A percentile compares a stretch with the other conserved stretches of the same genome.
Conservation (phyloP, 768 basidiomycete genomes). For the Pulveroboletus frians region DNA sequence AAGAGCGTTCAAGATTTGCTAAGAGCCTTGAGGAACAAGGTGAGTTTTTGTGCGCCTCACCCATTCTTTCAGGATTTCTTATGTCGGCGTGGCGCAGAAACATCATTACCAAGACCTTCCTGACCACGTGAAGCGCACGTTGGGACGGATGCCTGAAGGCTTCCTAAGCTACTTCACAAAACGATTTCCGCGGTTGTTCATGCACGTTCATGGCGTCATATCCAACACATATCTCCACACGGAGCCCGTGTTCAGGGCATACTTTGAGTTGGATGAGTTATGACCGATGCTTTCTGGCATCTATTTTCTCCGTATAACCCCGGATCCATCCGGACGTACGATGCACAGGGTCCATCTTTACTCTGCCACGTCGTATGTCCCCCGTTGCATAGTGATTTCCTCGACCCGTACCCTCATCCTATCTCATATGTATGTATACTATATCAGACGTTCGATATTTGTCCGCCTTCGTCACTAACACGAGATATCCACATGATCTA, state of each 20-base stretch:
- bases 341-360: background rate
- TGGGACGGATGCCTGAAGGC: slow-evolving; percentile 89
- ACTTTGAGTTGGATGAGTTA: slow-evolving; percentile 69
- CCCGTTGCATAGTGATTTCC: background rate
- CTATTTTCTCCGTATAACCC: background rate
- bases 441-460: slow-evolving; percentile 1
- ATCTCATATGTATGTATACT: slow-evolving; percentile 7
- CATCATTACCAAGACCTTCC: slow-evolving; percentile 98
- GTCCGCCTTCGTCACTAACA: background rate
- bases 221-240: slow-evolving; percentile 60
- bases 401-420: background rate
- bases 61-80: background rate
- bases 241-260: slow-evolving; percentile 88
- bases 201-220: slow-evolving; percentile 88
- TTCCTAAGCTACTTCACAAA: slow-evolving; percentile 91
- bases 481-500: slow-evolving; percentile 1
- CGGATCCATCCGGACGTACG: background rate
- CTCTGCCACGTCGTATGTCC: background rate
- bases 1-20: slow-evolving; percentile 86
- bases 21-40: slow-evolving; percentile 93
- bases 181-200: slow-evolving; percentile 85
- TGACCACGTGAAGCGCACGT: slow-evolving; percentile 79
- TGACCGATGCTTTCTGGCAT: slow-evolving; percentile 8
- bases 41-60: slow-evolving; percentile 31
- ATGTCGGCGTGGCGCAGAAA: slow-evolving; percentile 55